Conservation (phyloP, 257 asterid genomes). For the Solanum bulbocastanum region DNA sequence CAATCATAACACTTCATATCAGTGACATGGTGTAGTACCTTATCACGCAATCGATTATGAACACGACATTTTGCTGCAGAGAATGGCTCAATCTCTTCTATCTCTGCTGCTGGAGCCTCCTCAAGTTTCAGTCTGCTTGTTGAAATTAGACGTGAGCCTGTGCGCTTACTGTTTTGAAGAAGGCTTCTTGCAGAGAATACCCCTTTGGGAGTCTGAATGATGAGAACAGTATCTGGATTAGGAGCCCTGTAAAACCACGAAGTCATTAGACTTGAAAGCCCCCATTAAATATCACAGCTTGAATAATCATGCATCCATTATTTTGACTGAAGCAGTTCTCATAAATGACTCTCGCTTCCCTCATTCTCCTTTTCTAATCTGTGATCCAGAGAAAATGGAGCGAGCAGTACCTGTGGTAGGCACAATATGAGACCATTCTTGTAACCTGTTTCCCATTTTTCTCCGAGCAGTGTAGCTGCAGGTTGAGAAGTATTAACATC, state of each 20-base stretch:
- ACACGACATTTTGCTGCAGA: conserved; percentile 79
- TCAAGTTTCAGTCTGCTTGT: conserved; percentile 60
- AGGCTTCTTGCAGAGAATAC: conserved; percentile 70
- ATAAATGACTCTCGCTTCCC: not conserved
- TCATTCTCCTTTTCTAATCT: not conserved
- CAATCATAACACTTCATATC: not conserved
- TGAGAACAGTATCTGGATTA: conserved; percentile 84
- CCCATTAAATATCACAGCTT: not conserved
- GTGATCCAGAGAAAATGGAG: not conserved
- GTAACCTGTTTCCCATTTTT: conserved; percentile 87
- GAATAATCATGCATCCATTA: not conserved
- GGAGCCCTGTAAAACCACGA: conserved; percentile 50
- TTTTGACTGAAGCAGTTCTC: not conserved
- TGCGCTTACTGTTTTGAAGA: conserved; percentile 59
- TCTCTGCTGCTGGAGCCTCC: conserved; percentile 51
- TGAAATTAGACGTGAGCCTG: conserved; percentile 79
- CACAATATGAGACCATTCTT: conserved; percentile 90
- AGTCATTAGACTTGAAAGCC: not conserved
- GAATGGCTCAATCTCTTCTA: conserved; percentile 54
- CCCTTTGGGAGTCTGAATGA: conserved; percentile 81
- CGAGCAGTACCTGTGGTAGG: conserved; percentile 78
- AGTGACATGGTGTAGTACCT: conserved; percentile 26
- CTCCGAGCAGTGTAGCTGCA: conserved; percentile 92
- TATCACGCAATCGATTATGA: conserved; percentile 39
- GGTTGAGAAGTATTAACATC: conserved; percentile 12